These are phyloP conservation scores for Macrophomina pseudophaseolina DNA, from an alignment of 2,329 filamentous ascomycete genomes.

Conservation along the genomic window DNA sequence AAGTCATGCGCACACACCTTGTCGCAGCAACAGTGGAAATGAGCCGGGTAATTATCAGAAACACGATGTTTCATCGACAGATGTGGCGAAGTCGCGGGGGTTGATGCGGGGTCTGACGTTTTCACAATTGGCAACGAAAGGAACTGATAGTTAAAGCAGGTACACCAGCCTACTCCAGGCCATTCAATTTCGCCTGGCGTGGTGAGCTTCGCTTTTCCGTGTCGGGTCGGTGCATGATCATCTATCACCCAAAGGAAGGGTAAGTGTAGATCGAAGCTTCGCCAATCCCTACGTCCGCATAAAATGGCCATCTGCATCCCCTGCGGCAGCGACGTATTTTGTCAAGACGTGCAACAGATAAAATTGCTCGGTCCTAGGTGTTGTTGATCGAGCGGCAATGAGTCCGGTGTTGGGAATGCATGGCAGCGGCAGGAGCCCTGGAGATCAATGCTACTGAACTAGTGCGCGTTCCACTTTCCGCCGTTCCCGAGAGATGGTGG, in stretches of 20 bases:
- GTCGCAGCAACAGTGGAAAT: background rate
- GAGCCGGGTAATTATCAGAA: background rate
- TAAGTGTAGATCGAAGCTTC: background rate
- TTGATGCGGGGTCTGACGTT: background rate
- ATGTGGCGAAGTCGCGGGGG: background rate
- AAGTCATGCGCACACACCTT: background rate
- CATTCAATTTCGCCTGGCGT: background rate
- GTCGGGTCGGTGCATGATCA: background rate
- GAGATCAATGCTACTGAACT: background rate
- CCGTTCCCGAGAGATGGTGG: background rate
- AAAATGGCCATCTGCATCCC: background rate
- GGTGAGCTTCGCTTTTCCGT: background rate
- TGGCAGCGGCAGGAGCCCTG: background rate
- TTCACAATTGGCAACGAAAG: background rate
- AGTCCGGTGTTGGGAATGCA: constrained; percentile 12
- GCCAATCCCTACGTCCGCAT: background rate
- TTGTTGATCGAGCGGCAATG: background rate
- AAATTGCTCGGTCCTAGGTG: background rate
- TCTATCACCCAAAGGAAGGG: background rate
- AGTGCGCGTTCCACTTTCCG: background rate
- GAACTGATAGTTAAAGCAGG: background rate
- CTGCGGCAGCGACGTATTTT: background rate
- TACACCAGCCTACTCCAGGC: background rate
- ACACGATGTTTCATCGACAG: background rate
- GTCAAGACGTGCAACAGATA: background rate